Base-by-base conservation (phyloP, 306 rosid genomes). In the Quercus ilex region DNA sequence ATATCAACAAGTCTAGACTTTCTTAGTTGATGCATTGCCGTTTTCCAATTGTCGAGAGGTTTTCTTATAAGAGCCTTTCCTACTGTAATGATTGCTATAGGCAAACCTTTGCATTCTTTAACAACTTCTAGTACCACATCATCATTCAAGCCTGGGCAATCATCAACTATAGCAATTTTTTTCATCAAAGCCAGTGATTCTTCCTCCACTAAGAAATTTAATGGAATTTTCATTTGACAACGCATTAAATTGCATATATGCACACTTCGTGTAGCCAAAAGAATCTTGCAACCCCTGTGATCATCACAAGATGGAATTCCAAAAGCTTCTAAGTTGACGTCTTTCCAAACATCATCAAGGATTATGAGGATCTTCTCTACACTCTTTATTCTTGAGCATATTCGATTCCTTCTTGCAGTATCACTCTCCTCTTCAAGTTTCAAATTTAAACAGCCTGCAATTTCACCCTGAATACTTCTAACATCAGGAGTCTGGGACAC, bases 261-360 rank as follows among this genome's bases (percentile, higher is more conserved):
- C 5, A 0, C 0, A 21, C 7, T 0, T 0, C 86, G 71, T 1
- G 86, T 69, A 17, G 77, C 69, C 2, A 83, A 0, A 25, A 83
- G 64, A 1, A 78, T 12, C 18, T 14, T 18, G 6, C 87, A 56
- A 46, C 76, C 60, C 0, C 14, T 76, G 15, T 11, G 69, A 49
- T 75, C 41, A 2, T 15, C 23, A 0, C 12, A 6, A 2, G 4
- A 0, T 5, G 80, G 83, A 69, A 83, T 79, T 28, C 86, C 86
- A 31, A 75, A 38, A 3, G 0, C 52, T 3, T 20, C 0, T 11
- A 83, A 23, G 1, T 76, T 0, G 5, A 79, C 14, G 3, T 4
- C 31, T n/a, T n/a, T n/a, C 81, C 86, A 83, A 0, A 75, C 46
- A 30, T 83, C 86, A 71, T 83, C 86, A 0, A 83, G 9, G 26